Conservation (phyloP, 768 basidiomycete genomes). For the Vishniacozyma victoriae region DNA sequence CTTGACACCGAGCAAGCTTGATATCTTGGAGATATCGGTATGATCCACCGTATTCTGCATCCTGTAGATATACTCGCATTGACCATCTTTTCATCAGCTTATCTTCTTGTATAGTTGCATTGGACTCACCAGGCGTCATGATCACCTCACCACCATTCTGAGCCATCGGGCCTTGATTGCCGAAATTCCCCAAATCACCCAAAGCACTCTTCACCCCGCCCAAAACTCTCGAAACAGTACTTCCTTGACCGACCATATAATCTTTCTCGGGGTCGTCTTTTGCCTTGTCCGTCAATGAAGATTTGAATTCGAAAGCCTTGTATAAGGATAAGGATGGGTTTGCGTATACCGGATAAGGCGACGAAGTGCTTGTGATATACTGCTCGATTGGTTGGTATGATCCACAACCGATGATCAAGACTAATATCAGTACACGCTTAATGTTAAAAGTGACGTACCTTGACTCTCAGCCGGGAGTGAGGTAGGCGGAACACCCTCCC, state of each 20-base stretch:
- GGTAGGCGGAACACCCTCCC: slow-evolving; percentile 14
- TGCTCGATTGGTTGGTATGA: slow-evolving; percentile 14
- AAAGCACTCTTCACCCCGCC: slow-evolving; percentile 61
- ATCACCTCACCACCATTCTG: slow-evolving; percentile 39
- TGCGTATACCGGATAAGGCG: slow-evolving; percentile 27
- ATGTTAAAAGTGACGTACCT: slow-evolving; percentile 14
- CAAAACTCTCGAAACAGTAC: slow-evolving; percentile 64
- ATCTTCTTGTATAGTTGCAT: not conserved
- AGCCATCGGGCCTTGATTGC: slow-evolving; percentile 15
- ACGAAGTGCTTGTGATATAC: slow-evolving; percentile 15
- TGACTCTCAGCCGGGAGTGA: slow-evolving; percentile 13
- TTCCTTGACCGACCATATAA: slow-evolving; percentile 10
- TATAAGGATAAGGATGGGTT: slow-evolving; percentile 22
- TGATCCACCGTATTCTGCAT: slow-evolving; percentile 36
- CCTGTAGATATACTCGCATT: slow-evolving; percentile 26
- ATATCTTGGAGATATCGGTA: slow-evolving; percentile 18
- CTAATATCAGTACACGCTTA: slow-evolving; percentile 3
- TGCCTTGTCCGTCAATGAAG: slow-evolving; percentile 2
- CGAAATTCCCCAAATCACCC: not conserved
- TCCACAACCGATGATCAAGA: slow-evolving; percentile 32
- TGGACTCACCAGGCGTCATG: slow-evolving; percentile 26
- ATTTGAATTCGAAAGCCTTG: slow-evolving; percentile 21
- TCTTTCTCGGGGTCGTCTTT: slow-evolving; percentile 9
- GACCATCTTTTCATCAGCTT: slow-evolving; percentile 16
- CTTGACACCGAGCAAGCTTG: slow-evolving; percentile 18